Evolutionary conservation across 2,329 filamentous ascomycete genomes (phyloP), one percentile per base, ranked within the genome.

Genomic region (Trichoderma citrinoviride): DNA sequence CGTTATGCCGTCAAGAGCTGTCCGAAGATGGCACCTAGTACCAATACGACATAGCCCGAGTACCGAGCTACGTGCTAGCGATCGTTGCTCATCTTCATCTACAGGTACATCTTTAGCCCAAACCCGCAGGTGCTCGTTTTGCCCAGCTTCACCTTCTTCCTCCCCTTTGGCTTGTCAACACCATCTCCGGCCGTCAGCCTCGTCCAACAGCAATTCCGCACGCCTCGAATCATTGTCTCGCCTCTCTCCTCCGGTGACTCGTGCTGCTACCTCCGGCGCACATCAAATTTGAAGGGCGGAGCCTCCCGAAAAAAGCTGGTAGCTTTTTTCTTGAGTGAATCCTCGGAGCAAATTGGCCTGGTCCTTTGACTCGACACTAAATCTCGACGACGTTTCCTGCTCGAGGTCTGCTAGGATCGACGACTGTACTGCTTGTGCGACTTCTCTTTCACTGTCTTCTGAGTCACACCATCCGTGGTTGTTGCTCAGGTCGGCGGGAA

Each of bases 191-290:
- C 46, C n/a, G 21, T 33, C n/a, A n/a, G 10, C 33, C 14, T 44
- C 47, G 47, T 27, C 47, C n/a, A 12, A 44, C 15, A 27, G 15
- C 14, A n/a, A n/a, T 17, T 27, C 8, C 49, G 3, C 3, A 10
- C 17, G 25, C 17, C n/a, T 23, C 37, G 23, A 44, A 23, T 15
- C 12, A 37, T 21, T 15, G 12, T 29, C 10, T 12, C 46, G 7
- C 33, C 8, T 29, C 25, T 33, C 37, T 40, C 25, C 37, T 25
- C 25, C 40, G 25, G 49, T 46, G 49, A 46, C 12, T 33, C n/a
- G 37, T 62, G 25, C 49, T 62, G 49, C 60, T 40, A 19, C 15
- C 41, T 37, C 12, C 54, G 60, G 40, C 60, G 60, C 60, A 62
- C 25, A 8, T 40, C 49, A 40, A 46, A 25, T 33, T 40, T 40